Conservation (phyloP, 108 stramenopile species). For the Chaetoceros tenuissimus region DNA sequence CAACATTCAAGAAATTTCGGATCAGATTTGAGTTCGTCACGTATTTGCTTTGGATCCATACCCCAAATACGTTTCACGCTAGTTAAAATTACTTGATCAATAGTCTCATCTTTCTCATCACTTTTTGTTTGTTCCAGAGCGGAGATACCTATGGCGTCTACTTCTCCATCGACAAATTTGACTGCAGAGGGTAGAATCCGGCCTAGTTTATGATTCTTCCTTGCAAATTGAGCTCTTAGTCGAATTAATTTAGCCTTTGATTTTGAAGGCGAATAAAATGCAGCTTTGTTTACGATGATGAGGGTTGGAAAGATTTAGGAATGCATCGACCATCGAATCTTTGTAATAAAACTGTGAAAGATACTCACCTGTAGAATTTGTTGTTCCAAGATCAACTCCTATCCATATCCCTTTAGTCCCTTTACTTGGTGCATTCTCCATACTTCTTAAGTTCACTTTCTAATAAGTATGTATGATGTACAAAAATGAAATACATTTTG, state of each 20-base stretch:
- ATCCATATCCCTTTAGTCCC: slow-evolving; percentile 46
- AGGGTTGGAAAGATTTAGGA: no score
- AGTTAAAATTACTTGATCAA: slow-evolving; percentile 12
- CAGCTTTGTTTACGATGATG: slow-evolving; percentile 1
- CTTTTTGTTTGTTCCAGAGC: slow-evolving; percentile 8
- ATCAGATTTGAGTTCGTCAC: neutral
- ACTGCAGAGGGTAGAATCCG: slow-evolving; percentile 30
- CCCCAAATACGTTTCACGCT: slow-evolving; percentile 1
- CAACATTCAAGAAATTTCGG: neutral
- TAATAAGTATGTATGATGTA: no score
- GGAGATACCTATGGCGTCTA: neutral
- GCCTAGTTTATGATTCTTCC: slow-evolving; percentile 7
- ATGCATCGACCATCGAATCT: no score
- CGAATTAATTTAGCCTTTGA: neutral
- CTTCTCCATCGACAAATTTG: slow-evolving; percentile 12
- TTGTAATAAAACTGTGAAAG: no score
- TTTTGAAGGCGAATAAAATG: neutral
- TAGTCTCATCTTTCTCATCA: slow-evolving; percentile 13
- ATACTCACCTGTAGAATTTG: slow-evolving; percentile 65
- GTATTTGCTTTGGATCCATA: neutral
- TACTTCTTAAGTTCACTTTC: no score
- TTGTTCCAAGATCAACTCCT: slow-evolving; percentile 81
- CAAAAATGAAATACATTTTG: no score
- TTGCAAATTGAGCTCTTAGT: neutral
- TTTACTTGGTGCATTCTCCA: no score